Percentiles rank a stretch among this genome's conserved stretches.
These are phyloP conservation scores for Lentinus brumalis DNA, from an alignment of 768 basidiomycete genomes.

Conservation along the genomic window DNA sequence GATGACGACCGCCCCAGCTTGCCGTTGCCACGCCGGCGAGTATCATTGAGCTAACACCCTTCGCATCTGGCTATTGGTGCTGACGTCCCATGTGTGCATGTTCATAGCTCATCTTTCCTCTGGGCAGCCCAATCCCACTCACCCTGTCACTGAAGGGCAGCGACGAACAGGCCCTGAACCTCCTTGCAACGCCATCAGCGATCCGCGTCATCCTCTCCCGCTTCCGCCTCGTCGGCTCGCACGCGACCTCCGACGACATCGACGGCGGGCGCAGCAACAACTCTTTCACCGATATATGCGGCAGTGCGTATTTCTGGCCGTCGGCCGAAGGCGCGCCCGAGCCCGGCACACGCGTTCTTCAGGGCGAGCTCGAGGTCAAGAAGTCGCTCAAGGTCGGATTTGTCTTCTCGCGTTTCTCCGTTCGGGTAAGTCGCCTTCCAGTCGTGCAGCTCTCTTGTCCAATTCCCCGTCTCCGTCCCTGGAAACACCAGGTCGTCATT, in stretches of 20 bases:
- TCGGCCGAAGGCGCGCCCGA: constrained; percentile 35
- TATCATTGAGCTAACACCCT: neutral
- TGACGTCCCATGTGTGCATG: neutral
- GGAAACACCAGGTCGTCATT: too few relatives aligned
- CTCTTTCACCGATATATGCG: constrained; percentile 43
- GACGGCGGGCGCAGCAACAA: constrained; percentile 46
- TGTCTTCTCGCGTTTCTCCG: constrained; percentile 46
- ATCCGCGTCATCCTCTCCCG: constrained; percentile 47
- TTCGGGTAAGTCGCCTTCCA: constrained; percentile 41
- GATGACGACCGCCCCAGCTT: constrained; percentile 34
- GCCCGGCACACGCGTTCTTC: constrained; percentile 38
- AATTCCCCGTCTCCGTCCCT: neutral
- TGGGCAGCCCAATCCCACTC: constrained; percentile 55
- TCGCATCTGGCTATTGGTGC: neutral
- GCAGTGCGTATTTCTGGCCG: constrained; percentile 54
- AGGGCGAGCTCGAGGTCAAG: constrained; percentile 55
- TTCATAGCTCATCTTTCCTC: constrained; percentile 35
- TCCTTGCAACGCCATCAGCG: constrained; percentile 44
- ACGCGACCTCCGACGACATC: constrained; percentile 42
- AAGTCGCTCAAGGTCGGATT: constrained; percentile 46
- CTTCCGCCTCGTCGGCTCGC: constrained; percentile 49
- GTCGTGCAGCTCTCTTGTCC: neutral
- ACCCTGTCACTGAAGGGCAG: constrained; percentile 45
- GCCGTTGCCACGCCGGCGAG: constrained; percentile 52
- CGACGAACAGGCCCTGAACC: constrained; percentile 52